These are phyloP conservation scores for Hippophae tibetana DNA, from an alignment of 306 rosid species.

Conservation along the genomic window DNA sequence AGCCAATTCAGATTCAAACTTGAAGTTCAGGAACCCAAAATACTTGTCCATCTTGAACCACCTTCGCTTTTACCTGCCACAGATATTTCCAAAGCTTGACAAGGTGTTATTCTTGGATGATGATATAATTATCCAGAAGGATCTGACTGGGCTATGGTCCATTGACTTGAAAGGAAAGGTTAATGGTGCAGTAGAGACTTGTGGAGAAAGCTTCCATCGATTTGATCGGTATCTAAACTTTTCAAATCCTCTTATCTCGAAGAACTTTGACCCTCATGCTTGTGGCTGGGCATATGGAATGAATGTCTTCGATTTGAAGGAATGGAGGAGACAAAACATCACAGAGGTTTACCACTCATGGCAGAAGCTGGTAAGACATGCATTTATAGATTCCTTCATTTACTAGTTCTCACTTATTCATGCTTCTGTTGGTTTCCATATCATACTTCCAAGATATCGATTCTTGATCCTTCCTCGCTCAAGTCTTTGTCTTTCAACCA, in stretches of 20 bases:
- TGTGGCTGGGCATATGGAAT: conserved; percentile 99
- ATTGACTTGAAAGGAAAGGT: conserved; percentile 80
- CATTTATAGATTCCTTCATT: not conserved
- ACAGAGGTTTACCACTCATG: conserved; percentile 85
- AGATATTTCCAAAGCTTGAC: conserved; percentile 82
- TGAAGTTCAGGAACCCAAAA: conserved; percentile 89
- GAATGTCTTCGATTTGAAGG: conserved; percentile 82
- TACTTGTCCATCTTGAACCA: conserved; percentile 93
- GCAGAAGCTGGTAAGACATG: conserved; percentile 78
- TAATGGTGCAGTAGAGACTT: conserved; percentile 97
- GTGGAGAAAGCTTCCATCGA: conserved; percentile 94
- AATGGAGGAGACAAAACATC: conserved; percentile 95
- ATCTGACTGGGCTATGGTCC: conserved; percentile 80
- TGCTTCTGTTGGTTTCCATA: too few species aligned
- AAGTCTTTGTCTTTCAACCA: too few species aligned
- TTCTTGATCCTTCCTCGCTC: too few species aligned
- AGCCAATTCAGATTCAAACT: conserved; percentile 69
- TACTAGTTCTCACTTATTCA: too few species aligned
- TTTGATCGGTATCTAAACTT: conserved; percentile 92
- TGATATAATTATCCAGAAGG: conserved; percentile 89
- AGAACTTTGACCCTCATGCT: conserved; percentile 80
- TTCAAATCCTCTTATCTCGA: conserved; percentile 85
- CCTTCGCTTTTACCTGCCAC: conserved; percentile 94
- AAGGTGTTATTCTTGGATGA: conserved; percentile 91
- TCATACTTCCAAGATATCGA: too few species aligned